Evolutionary conservation across 192 early-diverging fungal genomes (phyloP), one percentile per base, ranked within the genome.

Genomic region (Powellomyces hirtus): DNA sequence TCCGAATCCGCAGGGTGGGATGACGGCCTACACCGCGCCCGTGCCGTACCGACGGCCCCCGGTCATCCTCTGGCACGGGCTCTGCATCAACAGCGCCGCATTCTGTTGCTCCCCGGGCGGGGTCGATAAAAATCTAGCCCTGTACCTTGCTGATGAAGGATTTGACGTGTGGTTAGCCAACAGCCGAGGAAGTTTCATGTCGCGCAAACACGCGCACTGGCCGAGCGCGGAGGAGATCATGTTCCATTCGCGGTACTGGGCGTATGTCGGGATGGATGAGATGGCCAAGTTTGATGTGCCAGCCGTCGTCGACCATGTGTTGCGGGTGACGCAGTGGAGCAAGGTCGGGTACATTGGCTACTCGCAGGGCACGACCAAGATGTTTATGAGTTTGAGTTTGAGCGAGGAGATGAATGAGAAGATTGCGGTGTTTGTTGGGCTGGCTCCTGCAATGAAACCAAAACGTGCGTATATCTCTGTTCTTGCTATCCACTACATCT

Each of bases 121-220:
- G 60, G 85, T 88, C 64, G 73, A 88, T 46, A 79, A 83, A 18
- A 90, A 90, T 40, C 63, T 96, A 64, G 88, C 94, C 8, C 87
- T 91, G 62, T 68, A 89, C 2, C 83, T 96, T 24, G 91, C 89
- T 7, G 86, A 91, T 62, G 86, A 84, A 4, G 78, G 78, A 20
- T 96, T 89, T 74, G 94, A 96, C 72, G 92, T 96, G 1, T 96
- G 94, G 94, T 75, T 96, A 1, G 93, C 90, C 34, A 96, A 96
- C 69, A 82, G 85, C 36, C 86, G 94, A 33, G 94, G 93, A 20
- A 95, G 90, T 79, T 89, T 92, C 68, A 93, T 91, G 68, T 89
- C 89, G 38, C 88, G 91, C 69, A 88, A 88, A 56, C 93, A 96
- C 72, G 59, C 49, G 22, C 50, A 69, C 37, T 30, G 33, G 10